A percentile compares a stretch with the other conserved stretches of the same genome.
Conservation (phyloP, 2,329 filamentous ascomycete genomes). For the Neopestalotiopsis sp. region DNA sequence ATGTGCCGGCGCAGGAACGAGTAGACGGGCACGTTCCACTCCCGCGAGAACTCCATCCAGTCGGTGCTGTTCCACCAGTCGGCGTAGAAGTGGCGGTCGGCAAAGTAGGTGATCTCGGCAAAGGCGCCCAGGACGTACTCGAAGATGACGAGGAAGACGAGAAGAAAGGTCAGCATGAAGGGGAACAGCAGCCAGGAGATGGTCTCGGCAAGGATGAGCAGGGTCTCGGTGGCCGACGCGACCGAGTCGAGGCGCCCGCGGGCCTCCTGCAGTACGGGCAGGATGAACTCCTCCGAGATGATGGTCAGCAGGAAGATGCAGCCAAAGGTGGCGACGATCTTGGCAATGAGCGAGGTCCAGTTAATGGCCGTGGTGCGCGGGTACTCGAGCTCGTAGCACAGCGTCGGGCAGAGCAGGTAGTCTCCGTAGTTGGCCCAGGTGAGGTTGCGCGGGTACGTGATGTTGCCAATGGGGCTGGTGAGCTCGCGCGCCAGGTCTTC, state of each 20-base stretch:
- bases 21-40: constrained; percentile 98
- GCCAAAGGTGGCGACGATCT: constrained; percentile 88
- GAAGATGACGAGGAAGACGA: constrained; percentile 98
- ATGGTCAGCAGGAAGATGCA: constrained; percentile 95
- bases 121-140: constrained; percentile 95
- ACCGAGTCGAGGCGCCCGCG: constrained; percentile 54
- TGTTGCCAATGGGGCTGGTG: constrained; percentile 85
- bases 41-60: constrained; percentile 94
- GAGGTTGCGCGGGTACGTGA: constrained; percentile 90
- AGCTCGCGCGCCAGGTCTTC: constrained; percentile 90
- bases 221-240: constrained; percentile 64
- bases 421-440: constrained; percentile 83
- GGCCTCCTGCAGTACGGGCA: constrained; percentile 84
- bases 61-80: constrained; percentile 81
- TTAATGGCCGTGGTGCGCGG: constrained; percentile 78
- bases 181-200: constrained; percentile 93
- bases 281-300: constrained; percentile 92
- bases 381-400: constrained; percentile 98
- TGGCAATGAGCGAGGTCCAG: constrained; percentile 83
- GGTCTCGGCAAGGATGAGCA: constrained; percentile 84
- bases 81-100: constrained; percentile 90
- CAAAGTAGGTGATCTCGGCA: constrained; percentile 92
- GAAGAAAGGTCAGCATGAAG: constrained; percentile 93
- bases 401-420: constrained; percentile 88
- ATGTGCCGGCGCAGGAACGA: constrained; percentile 94